These are phyloP conservation scores for Dothistroma pini DNA, from an alignment of 2,329 filamentous ascomycete genomes.

Conservation along the genomic window DNA sequence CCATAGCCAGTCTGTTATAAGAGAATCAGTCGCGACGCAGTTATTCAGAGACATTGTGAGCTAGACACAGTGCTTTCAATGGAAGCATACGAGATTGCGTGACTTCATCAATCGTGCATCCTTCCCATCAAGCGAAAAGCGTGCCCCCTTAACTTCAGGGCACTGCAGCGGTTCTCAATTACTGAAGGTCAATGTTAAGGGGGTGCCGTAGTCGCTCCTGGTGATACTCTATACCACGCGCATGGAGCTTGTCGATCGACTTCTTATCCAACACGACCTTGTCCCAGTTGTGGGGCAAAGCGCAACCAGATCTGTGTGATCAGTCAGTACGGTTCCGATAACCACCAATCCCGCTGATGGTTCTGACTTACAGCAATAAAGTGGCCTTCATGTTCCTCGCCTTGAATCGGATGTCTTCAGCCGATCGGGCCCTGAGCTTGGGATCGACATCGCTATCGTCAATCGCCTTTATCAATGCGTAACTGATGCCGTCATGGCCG, in stretches of 20 bases:
- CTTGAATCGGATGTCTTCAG: constrained; percentile 47
- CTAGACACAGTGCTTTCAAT: too few species aligned
- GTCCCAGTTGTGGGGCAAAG: constrained; percentile 45
- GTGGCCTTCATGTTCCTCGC: constrained; percentile 53
- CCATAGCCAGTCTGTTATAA: too few species aligned
- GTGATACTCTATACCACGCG: constrained; percentile 28
- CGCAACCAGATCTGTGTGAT: constrained; percentile 27
- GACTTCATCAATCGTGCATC: too few species aligned
- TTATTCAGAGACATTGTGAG: too few species aligned
- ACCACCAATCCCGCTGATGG: background rate
- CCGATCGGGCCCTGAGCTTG: constrained; percentile 39
- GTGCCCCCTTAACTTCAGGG: too few species aligned
- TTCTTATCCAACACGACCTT: constrained; percentile 42
- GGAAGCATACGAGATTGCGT: too few species aligned
- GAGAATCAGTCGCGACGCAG: too few species aligned
- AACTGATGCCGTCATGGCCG: constrained; percentile 42
- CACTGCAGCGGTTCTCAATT: background rate
- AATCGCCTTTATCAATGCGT: constrained; percentile 44
- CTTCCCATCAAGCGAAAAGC: too few species aligned
- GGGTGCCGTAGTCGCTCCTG: constrained; percentile 18
- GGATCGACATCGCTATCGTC: constrained; percentile 26
- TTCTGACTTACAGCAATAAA: constrained; percentile 40
- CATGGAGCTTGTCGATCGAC: constrained; percentile 34
- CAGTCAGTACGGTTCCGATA: constrained; percentile 12
- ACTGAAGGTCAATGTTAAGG: background rate